Evolutionary conservation across 2,329 filamentous ascomycete species (phyloP), one percentile per base, ranked within the genome.

Genomic region (Tympanopsis confertula): DNA sequence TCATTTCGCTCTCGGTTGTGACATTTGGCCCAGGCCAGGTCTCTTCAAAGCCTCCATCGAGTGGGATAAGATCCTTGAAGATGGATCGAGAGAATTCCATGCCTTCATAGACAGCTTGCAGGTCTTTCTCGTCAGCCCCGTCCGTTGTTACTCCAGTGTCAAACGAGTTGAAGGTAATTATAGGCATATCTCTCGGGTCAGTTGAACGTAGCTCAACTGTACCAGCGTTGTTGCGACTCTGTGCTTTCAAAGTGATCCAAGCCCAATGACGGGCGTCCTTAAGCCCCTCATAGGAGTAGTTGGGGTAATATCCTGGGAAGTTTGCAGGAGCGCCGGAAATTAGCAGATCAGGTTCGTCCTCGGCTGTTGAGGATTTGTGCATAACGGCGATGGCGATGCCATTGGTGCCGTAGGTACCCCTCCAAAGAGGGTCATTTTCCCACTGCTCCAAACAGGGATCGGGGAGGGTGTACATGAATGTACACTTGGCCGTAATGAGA

Each of bases 301-400:
- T 62, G 1, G 70, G 70, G 56, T 68, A 76, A 56, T 75, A 74
- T 2, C 71, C 69, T 13, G 56, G 58, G 59, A 74, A 74, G 46
- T 63, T 64, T 38, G 65, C 63, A 0, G 72, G 69, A 0, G 65
- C 69, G 17, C 72, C 72, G 35, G 66, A 69, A 38, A 74, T 54
- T 45, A 74, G 68, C 15, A 73, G 50, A 45, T 77, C 73, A n/a
- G 57, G 65, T 26, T 66, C 62, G 19, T 61, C 58, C 5, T 63
- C 49, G 2, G 51, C 56, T 2, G 62, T 56, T 0, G 56, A 56
- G 0, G 54, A 55, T 39, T 49, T 51, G 4, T 50, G 41, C 0
- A 53, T 36, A 13, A 72, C 58, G 4, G 66, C 65, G n/a, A 70
- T 56, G 3, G 71, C 68, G 5, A 74, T 62, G 5, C 73, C 73